A percentile compares a stretch with the other conserved stretches of the same genome.
Evolutionary conservation across 2,329 filamentous ascomycete genomes (phyloP).

Genomic region (Blastomyces emzantsi): DNA sequence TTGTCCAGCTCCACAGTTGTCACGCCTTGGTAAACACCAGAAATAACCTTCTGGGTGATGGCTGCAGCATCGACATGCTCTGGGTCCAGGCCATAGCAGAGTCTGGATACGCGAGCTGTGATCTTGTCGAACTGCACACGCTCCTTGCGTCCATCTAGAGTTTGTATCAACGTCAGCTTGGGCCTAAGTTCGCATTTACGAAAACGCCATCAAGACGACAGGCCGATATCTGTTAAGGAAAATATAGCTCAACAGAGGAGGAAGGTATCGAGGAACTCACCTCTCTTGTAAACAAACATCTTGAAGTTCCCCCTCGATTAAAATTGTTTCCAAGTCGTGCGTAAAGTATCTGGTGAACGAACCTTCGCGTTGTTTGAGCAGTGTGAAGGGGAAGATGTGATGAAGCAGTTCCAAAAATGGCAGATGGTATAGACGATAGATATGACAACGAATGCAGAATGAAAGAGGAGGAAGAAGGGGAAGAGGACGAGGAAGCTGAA

Average conservation of each 20-base stretch:
- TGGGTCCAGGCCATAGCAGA: conserved; percentile 94
- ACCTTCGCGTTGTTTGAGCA: neutral
- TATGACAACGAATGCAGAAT: neutral
- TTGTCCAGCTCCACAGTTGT: conserved; percentile 95
- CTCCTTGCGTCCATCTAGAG: conserved; percentile 93
- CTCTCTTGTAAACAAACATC: conserved; percentile 58
- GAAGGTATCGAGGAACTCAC: conserved; percentile 32
- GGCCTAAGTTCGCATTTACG: conserved; percentile 14
- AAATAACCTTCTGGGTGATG: conserved; percentile 99
- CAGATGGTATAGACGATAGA: neutral
- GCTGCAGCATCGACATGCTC: conserved; percentile 95
- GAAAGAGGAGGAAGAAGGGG: neutral
- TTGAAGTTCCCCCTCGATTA: conserved; percentile 19
- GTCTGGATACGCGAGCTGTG: conserved; percentile 91
- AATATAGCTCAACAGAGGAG: neutral
- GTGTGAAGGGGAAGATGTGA: neutral
- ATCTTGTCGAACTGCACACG: conserved; percentile 99
- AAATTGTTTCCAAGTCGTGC: neutral
- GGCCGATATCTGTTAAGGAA: neutral
- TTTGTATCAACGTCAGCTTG: conserved; percentile 18
- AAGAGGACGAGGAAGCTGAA: neutral
- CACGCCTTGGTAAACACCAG: conserved; percentile 96
- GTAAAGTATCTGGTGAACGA: neutral
- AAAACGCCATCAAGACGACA: conserved; percentile 11
- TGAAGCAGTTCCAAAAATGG: too few species aligned